phyloP scores from a whole-genome alignment of 306 rosid genomes.

The Hippophae gyantsensis region DNA sequence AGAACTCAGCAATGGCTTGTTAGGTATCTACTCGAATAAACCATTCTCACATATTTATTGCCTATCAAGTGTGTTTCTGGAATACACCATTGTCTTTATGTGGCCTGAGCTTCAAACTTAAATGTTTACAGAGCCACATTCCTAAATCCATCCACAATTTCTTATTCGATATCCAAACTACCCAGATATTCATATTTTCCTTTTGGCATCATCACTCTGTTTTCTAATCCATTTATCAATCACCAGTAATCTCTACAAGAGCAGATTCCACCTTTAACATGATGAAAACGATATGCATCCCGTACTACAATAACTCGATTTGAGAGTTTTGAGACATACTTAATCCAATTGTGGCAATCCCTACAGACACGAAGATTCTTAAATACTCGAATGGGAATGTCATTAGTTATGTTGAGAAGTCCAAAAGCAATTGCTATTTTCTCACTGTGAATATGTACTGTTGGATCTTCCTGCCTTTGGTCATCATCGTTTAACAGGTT shows the following conservation, averaged over 20 bases:
- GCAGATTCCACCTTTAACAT: conserved; percentile 61
- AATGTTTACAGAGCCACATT: no score
- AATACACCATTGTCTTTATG: no score
- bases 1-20: no score
- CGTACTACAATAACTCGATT: conserved; percentile 55
- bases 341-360: conserved; percentile 87
- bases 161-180: no score
- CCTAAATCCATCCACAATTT: no score
- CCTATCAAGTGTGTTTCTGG: no score
- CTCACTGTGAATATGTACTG: conserved; percentile 56
- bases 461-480: conserved; percentile 42
- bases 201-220: no score
- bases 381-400: conserved; percentile 48
- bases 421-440: conserved; percentile 78
- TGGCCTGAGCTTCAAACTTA: no score
- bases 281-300: conserved; percentile 82
- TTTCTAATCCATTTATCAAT: no score
- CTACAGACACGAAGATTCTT: conserved; percentile 81
- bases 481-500: conserved; percentile 54
- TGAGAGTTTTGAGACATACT: conserved; percentile 49
- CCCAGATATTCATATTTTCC: no score
- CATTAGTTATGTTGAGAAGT: conserved; percentile 42
- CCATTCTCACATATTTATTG: no score
- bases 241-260: conserved; percentile 81
- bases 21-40: background rate